phyloP scores from a whole-genome alignment of 768 basidiomycete genomes.

The Suillus occidentalis region DNA sequence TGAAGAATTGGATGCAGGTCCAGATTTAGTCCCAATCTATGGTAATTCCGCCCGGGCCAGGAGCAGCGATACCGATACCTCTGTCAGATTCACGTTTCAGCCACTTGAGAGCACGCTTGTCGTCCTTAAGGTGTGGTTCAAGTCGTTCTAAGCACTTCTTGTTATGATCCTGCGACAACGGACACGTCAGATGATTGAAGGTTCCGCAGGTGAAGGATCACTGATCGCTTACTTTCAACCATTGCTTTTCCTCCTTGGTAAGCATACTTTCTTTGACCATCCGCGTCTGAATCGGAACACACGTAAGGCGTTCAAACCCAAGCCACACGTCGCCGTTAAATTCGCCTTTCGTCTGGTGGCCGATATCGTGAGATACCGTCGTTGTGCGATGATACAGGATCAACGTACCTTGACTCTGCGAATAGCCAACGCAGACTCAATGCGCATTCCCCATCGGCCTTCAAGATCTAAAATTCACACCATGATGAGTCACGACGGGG shows the following conservation, averaged over 20 bases:
- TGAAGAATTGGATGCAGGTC: not conserved
- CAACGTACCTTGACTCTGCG: conserved; percentile 49
- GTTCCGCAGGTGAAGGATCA: conserved; percentile 1
- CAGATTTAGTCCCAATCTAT: conserved; percentile 72
- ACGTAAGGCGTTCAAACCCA: conserved; percentile 88
- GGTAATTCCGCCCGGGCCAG: conserved; percentile 66
- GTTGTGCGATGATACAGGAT: conserved; percentile 10
- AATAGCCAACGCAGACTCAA: conserved; percentile 84
- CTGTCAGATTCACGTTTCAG: conserved; percentile 75
- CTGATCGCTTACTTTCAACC: conserved; percentile 67
- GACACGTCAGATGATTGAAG: conserved; percentile 9
- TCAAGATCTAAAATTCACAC: conserved; percentile 54
- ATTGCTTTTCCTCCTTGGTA: conserved; percentile 80
- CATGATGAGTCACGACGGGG: conserved; percentile 17
- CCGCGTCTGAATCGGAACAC: conserved; percentile 89
- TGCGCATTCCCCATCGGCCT: conserved; percentile 86
- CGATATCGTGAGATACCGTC: conserved; percentile 10
- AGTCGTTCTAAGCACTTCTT: conserved; percentile 65
- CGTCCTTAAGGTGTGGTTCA: conserved; percentile 65
- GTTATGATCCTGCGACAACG: conserved; percentile 70
- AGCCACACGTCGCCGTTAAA: conserved; percentile 81
- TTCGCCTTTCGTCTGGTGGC: conserved; percentile 60
- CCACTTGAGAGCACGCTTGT: conserved; percentile 81
- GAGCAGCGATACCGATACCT: conserved; percentile 65
- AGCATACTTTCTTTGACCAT: conserved; percentile 87